Percentiles rank a stretch among this genome's conserved stretches.
These are phyloP conservation scores for Ehretia macrophylla DNA, from an alignment of 257 asterid genomes.

Conservation along the genomic window DNA sequence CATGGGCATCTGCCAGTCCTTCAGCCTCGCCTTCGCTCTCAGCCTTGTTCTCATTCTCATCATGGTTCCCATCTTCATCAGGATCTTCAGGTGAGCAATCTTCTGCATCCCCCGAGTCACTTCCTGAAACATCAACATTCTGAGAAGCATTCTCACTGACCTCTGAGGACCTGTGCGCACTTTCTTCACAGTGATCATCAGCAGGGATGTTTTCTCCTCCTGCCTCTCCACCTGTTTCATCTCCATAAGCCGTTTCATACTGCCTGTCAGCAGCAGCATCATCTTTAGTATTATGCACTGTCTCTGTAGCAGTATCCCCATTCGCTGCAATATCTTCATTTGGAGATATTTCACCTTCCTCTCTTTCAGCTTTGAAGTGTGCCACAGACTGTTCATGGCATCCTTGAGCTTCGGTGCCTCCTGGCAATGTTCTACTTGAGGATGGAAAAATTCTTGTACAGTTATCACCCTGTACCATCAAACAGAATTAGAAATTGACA, in stretches of 20 bases:
- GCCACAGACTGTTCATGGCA: constrained; percentile 31
- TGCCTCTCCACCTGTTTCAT: constrained; percentile 22
- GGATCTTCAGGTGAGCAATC: constrained; percentile 66
- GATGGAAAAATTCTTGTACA: constrained; percentile 29
- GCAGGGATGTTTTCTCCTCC: constrained; percentile 50
- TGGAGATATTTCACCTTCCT: constrained; percentile 81
- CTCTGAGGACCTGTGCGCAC: constrained; percentile 58
- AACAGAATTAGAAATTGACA: constrained; percentile 3
- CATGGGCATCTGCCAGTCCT: constrained; percentile 44
- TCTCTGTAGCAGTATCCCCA: constrained; percentile 26
- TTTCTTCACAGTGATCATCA: constrained; percentile 57
- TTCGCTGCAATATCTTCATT: constrained; percentile 37
- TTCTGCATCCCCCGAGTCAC: constrained; percentile 77
- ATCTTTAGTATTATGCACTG: constrained; percentile 27
- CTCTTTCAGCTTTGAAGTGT: constrained; percentile 44
- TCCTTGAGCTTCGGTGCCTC: constrained; percentile 31
- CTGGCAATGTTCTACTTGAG: constrained; percentile 25
- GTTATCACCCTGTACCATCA: constrained; percentile 41
- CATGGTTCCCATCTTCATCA: constrained; percentile 53
- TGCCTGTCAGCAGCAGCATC: constrained; percentile 27
- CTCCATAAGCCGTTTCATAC: constrained; percentile 24
- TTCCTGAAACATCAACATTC: constrained; percentile 59
- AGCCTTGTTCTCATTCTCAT: constrained; percentile 51
- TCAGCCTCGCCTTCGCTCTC: constrained; percentile 85
- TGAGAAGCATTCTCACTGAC: constrained; percentile 75